A percentile compares a stretch with the other conserved stretches of the same genome.
These are phyloP conservation scores for Aspergillus diversus DNA, from an alignment of 495 filamentous ascomycete genomes.

Conservation along the genomic window DNA sequence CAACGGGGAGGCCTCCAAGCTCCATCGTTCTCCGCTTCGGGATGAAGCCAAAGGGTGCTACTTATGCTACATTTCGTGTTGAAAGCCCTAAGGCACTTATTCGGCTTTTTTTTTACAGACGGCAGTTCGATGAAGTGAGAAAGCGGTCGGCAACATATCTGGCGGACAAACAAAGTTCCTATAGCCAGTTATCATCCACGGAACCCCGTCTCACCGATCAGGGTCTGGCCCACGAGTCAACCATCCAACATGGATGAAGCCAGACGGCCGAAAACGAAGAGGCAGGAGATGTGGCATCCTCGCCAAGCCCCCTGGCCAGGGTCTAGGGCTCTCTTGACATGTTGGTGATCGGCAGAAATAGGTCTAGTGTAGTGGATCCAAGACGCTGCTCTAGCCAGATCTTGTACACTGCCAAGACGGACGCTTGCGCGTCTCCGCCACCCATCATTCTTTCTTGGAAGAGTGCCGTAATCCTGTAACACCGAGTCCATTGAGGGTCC, in stretches of 20 bases:
- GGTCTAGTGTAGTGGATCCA: constrained; percentile 31
- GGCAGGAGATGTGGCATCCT: constrained; percentile 18
- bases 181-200: no score
- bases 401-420: constrained; percentile 46
- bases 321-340: constrained; percentile 23
- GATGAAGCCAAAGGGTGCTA: no score
- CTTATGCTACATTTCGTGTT: no score
- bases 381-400: constrained; percentile 41
- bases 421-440: constrained; percentile 54
- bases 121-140: no score
- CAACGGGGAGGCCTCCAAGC: no score
- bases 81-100: no score
- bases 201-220: neutral
- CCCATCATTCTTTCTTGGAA: constrained; percentile 25
- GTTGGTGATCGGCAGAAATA: constrained; percentile 14
- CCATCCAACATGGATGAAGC: neutral
- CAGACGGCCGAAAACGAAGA: neutral
- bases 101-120: no score
- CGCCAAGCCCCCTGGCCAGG: constrained; percentile 35
- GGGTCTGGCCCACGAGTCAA: neutral
- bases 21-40: no score
- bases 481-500: constrained; percentile 20
- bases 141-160: no score
- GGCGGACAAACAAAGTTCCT: no score
- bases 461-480: constrained; percentile 26